Evolutionary conservation across 2,329 filamentous ascomycete species (phyloP).

Genomic region (Clonostachys rhizophaga): DNA sequence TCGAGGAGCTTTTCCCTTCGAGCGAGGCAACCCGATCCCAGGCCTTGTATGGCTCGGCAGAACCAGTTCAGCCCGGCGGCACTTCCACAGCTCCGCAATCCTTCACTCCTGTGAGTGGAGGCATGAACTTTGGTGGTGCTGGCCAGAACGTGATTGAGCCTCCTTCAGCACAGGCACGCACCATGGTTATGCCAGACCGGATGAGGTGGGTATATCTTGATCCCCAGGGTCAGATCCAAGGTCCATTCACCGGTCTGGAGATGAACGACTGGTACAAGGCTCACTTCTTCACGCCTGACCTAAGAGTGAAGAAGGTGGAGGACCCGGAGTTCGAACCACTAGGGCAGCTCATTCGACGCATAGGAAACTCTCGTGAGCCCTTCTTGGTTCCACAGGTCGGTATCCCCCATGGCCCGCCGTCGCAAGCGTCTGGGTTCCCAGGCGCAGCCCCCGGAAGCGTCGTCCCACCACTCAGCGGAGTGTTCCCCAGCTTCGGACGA

Average conservation of each 20-base stretch:
- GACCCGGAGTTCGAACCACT: conserved; percentile 92
- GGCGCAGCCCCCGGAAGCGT: conserved; percentile 53
- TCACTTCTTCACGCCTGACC: conserved; percentile 91
- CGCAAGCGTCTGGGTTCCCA: conserved; percentile 42
- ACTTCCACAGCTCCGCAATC: conserved; percentile 24
- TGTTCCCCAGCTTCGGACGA: conserved; percentile 93
- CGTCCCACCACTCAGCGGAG: conserved; percentile 84
- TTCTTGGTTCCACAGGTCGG: conserved; percentile 98
- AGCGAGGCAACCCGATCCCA: conserved; percentile 23
- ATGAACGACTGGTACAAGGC: conserved; percentile 99
- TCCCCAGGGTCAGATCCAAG: conserved; percentile 86
- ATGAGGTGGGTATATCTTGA: conserved; percentile 99
- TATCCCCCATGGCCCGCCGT: conserved; percentile 78
- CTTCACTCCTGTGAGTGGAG: conserved; percentile 22
- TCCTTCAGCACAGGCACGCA: conserved; percentile 67
- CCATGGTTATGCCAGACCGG: conserved; percentile 98
- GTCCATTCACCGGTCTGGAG: conserved; percentile 91
- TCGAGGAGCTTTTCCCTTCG: conserved; percentile 49
- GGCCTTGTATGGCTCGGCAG: conserved; percentile 27
- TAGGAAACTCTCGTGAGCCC: conserved; percentile 94
- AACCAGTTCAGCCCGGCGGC: conserved; percentile 24
- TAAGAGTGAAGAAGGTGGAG: conserved; percentile 92
- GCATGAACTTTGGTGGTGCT: conserved; percentile 24
- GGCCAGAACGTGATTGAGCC: conserved; percentile 35
- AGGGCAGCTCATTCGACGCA: conserved; percentile 88